Conservation (phyloP, 2,329 filamentous ascomycete species). For the Didymella segeticola region DNA sequence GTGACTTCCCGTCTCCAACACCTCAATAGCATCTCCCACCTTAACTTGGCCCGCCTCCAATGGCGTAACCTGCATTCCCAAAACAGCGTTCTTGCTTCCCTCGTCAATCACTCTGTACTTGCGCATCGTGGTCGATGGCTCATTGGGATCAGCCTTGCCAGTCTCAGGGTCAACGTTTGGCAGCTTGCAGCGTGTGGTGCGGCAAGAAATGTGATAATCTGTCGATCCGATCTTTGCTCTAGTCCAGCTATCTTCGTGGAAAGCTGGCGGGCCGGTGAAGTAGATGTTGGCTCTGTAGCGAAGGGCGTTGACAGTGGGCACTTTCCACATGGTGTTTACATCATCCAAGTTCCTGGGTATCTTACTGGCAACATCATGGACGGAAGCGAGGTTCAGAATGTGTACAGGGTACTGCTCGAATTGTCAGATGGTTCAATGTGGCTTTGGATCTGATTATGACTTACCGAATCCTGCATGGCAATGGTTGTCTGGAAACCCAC, state of each 20-base stretch:
- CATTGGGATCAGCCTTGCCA: slow-evolving; percentile 61
- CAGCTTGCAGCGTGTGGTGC: slow-evolving; percentile 73
- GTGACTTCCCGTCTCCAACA: slow-evolving; percentile 44
- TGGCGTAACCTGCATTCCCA: slow-evolving; percentile 72
- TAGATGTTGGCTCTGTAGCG: slow-evolving; percentile 78
- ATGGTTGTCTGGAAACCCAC: slow-evolving; percentile 70
- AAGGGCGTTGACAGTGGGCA: slow-evolving; percentile 62
- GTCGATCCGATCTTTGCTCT: slow-evolving; percentile 55
- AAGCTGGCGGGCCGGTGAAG: slow-evolving; percentile 67
- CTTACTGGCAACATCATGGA: slow-evolving; percentile 65
- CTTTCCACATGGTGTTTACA: slow-evolving; percentile 36
- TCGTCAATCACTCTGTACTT: slow-evolving; percentile 66
- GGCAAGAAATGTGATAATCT: slow-evolving; percentile 64
- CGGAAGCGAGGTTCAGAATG: slow-evolving; percentile 69
- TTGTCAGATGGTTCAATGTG: slow-evolving; percentile 16
- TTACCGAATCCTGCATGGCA: slow-evolving; percentile 73
- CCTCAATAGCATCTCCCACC: slow-evolving; percentile 44
- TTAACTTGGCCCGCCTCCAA: slow-evolving; percentile 38
- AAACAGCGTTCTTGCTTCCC: slow-evolving; percentile 64
- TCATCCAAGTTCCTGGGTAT: slow-evolving; percentile 53
- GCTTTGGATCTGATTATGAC: slow-evolving; percentile 25
- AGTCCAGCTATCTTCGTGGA: slow-evolving; percentile 75
- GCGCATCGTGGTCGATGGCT: slow-evolving; percentile 66
- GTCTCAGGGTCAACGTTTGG: slow-evolving; percentile 72
- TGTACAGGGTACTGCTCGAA: slow-evolving; percentile 69